phyloP scores from a whole-genome alignment of 2,329 filamentous ascomycete species.

The Pseudonectria foliicola region DNA sequence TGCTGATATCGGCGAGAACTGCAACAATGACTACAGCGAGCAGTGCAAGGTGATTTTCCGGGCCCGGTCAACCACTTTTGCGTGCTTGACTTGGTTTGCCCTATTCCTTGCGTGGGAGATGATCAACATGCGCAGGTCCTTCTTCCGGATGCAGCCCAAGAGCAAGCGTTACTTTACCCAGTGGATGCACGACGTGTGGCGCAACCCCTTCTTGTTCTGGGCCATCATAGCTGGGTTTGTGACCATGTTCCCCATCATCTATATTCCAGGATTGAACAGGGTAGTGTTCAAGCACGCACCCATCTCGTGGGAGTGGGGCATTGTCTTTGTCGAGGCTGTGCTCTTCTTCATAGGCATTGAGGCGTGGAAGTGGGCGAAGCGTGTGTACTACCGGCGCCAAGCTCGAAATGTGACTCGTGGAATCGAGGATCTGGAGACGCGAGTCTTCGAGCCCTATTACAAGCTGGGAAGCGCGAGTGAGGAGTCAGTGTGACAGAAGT shows the following conservation, averaged over 20 bases:
- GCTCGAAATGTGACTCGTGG: constrained; percentile 15
- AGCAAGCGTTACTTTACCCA: constrained; percentile 55
- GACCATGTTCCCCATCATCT: constrained; percentile 43
- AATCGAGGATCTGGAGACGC: constrained; percentile 24
- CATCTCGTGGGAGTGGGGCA: constrained; percentile 55
- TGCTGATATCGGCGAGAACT: constrained; percentile 48
- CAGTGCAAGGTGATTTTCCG: constrained; percentile 57
- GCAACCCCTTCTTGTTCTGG: constrained; percentile 65
- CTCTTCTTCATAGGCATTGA: constrained; percentile 55
- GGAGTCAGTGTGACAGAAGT: constrained; percentile 4
- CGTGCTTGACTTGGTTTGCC: constrained; percentile 65
- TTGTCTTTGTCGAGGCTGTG: constrained; percentile 46
- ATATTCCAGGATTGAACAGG: constrained; percentile 51
- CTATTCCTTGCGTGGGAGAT: constrained; percentile 73
- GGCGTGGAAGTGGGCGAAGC: constrained; percentile 51
- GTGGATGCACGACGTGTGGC: constrained; percentile 60
- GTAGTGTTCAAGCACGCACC: constrained; percentile 50
- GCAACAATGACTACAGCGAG: constrained; percentile 49
- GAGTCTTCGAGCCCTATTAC: constrained; percentile 27
- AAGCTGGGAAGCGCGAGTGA: constrained; percentile 12
- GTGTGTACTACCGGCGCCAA: constrained; percentile 32
- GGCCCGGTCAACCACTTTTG: constrained; percentile 65
- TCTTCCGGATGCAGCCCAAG: constrained; percentile 65
- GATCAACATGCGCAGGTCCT: constrained; percentile 60
- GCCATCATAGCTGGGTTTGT: constrained; percentile 41